phyloP scores from a whole-genome alignment of 768 basidiomycete species.

The Brasilioporus rufonigricans region DNA sequence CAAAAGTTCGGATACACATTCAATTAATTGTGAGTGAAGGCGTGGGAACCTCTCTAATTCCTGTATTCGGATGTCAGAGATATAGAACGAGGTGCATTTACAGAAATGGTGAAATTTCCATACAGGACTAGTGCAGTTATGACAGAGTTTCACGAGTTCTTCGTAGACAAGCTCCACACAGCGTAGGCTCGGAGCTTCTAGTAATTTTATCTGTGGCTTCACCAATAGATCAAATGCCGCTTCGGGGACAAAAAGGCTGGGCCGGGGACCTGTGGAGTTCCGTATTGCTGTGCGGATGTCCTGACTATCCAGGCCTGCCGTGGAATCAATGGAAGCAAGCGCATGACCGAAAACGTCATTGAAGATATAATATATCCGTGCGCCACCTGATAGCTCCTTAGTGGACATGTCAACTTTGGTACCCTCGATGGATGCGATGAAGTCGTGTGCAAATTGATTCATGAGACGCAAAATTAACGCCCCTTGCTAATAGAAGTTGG shows the following conservation, averaged over 20 bases:
- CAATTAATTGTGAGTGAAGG: conserved; percentile 89
- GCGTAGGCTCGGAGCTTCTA: conserved; percentile 90
- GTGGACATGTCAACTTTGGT: conserved; percentile 96
- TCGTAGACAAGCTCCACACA: conserved; percentile 99
- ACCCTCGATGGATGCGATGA: conserved; percentile 95
- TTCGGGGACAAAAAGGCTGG: conserved; percentile 96
- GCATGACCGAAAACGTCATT: conserved; percentile 97
- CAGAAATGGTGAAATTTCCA: conserved; percentile 26
- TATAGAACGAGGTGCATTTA: not conserved
- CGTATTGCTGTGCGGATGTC: conserved; percentile 98
- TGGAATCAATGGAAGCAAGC: conserved; percentile 85
- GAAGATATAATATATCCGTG: conserved; percentile 99
- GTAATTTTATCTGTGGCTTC: conserved; percentile 95
- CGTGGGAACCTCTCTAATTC: conserved; percentile 95
- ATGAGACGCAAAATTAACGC: conserved; percentile 89
- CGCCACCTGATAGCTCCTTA: conserved; percentile 97
- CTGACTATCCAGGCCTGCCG: conserved; percentile 84
- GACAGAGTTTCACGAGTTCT: conserved; percentile 98
- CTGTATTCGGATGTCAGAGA: conserved; percentile 39
- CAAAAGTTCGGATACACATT: conserved; percentile 94
- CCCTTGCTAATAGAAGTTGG: conserved; percentile 57
- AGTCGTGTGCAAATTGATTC: conserved; percentile 98
- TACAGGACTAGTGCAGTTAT: conserved; percentile 92
- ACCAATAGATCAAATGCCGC: conserved; percentile 95
- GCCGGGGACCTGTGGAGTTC: conserved; percentile 95